phyloP scores from a whole-genome alignment of 768 basidiomycete genomes.

The Podaxis sp. region DNA sequence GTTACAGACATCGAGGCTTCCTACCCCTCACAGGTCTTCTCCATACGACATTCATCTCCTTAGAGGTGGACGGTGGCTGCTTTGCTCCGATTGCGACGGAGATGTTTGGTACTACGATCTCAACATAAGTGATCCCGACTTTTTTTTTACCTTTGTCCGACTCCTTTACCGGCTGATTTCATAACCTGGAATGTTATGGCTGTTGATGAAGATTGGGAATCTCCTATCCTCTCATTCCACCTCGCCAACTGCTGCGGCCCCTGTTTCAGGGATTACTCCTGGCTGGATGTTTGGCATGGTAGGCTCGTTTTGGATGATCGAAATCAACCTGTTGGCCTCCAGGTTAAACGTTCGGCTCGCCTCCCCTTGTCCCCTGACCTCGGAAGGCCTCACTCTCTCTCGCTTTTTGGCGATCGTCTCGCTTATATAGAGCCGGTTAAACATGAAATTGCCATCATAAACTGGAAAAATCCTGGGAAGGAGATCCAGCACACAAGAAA shows the following conservation, averaged over 20 bases:
- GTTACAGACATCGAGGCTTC: neutral
- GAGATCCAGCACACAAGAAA: neutral
- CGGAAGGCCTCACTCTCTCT: neutral
- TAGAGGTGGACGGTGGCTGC: neutral
- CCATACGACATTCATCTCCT: neutral
- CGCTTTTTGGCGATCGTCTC: neutral
- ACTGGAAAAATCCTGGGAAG: neutral
- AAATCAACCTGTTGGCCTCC: neutral
- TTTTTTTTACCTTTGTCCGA: neutral
- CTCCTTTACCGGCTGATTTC: too few relatives aligned
- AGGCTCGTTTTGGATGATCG: neutral
- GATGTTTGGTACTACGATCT: neutral
- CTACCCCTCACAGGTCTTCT: too few relatives aligned
- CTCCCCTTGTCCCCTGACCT: neutral
- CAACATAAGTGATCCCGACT: neutral
- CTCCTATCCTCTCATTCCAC: neutral
- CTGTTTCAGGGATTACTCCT: neutral
- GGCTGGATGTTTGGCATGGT: neutral
- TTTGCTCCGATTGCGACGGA: neutral
- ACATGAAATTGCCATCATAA: neutral
- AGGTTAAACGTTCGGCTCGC: neutral
- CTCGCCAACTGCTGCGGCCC: neutral
- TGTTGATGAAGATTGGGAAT: neutral
- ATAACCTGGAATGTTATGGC: neutral
- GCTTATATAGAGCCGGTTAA: neutral